phyloP scores from a whole-genome alignment of 1,139 yeast species.

The Zygosaccharomyces sapae region DNA sequence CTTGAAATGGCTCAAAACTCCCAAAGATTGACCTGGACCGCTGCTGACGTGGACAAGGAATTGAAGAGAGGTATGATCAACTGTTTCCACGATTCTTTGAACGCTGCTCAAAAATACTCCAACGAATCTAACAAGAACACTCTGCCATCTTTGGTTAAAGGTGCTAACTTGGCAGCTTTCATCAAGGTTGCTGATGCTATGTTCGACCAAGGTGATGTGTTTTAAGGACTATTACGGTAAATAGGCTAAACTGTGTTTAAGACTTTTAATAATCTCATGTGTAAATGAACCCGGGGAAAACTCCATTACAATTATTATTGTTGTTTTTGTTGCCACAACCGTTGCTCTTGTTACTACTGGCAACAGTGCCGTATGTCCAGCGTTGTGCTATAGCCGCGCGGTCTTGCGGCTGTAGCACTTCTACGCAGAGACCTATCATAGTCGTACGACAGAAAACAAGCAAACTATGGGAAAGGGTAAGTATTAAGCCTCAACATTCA shows the following conservation, averaged over 20 bases:
- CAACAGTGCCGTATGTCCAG: too few species aligned
- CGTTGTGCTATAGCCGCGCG: too few species aligned
- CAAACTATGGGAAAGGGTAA: too few species aligned
- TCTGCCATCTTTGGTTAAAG: slow-evolving; percentile 91
- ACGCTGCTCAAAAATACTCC: slow-evolving; percentile 77
- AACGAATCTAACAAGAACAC: slow-evolving; percentile 52
- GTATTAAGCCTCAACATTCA: too few species aligned
- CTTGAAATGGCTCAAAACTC: slow-evolving; percentile 99
- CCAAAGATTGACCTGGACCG: slow-evolving; percentile 82
- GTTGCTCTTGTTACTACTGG: background rate
- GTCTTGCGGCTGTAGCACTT: too few species aligned
- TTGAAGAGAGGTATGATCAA: slow-evolving; percentile 87
- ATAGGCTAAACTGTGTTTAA: background rate
- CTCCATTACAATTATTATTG: background rate
- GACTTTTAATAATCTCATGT: background rate
- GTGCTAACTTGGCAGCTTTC: slow-evolving; percentile 99
- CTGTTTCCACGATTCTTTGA: slow-evolving; percentile 90
- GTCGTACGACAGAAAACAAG: too few species aligned
- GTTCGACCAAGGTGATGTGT: slow-evolving; percentile 95
- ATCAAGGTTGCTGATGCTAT: slow-evolving; percentile 97
- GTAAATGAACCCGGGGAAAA: slow-evolving; percentile 2
- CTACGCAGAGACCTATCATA: too few species aligned
- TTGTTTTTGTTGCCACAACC: background rate
- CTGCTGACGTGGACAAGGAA: slow-evolving; percentile 83
- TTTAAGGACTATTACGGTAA: slow-evolving; percentile 15